Percentiles rank a stretch among this genome's conserved stretches.
Conservation (phyloP, 495 filamentous ascomycete genomes). For the Trichocladium antarcticum region DNA sequence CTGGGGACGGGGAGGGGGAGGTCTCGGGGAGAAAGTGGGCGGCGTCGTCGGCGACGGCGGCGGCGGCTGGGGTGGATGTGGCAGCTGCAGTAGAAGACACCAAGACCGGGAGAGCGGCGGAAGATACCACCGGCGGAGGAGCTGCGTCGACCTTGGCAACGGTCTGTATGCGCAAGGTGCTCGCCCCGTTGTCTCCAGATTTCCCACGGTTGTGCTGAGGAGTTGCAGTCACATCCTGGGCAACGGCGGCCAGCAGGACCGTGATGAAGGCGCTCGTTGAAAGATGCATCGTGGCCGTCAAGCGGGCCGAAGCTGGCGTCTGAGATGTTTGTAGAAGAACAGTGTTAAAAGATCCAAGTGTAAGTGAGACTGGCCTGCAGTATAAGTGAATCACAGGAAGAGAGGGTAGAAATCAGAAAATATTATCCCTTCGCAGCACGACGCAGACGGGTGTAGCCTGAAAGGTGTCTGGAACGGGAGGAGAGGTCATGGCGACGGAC, state of each 20-base stretch:
- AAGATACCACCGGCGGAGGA: slow-evolving; percentile 6
- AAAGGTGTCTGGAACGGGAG: too few species aligned
- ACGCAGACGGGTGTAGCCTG: not conserved
- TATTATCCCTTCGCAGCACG: not conserved
- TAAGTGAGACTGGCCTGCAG: slow-evolving; percentile 25
- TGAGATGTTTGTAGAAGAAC: not conserved
- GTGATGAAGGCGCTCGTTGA: slow-evolving; percentile 17
- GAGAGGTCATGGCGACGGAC: not conserved
- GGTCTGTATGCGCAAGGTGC: not conserved
- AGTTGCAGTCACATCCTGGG: slow-evolving; percentile 14
- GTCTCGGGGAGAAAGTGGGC: too few species aligned
- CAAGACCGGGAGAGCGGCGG: too few species aligned
- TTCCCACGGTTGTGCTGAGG: slow-evolving; percentile 3
- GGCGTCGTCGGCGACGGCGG: not conserved
- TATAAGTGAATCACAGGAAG: slow-evolving; percentile 19
- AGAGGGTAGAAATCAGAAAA: slow-evolving; percentile 2
- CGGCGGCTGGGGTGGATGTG: not conserved
- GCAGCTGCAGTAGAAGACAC: not conserved
- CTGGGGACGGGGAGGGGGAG: too few species aligned
- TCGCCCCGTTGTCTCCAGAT: too few species aligned
- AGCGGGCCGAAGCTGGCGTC: slow-evolving; percentile 15
- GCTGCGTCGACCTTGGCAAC: slow-evolving; percentile 6
- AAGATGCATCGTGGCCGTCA: slow-evolving; percentile 21
- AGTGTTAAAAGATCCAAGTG: not conserved
- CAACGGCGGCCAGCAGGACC: slow-evolving; percentile 18